Conservation (phyloP, 2,329 filamentous ascomycete genomes). For the Septoria linicola region DNA sequence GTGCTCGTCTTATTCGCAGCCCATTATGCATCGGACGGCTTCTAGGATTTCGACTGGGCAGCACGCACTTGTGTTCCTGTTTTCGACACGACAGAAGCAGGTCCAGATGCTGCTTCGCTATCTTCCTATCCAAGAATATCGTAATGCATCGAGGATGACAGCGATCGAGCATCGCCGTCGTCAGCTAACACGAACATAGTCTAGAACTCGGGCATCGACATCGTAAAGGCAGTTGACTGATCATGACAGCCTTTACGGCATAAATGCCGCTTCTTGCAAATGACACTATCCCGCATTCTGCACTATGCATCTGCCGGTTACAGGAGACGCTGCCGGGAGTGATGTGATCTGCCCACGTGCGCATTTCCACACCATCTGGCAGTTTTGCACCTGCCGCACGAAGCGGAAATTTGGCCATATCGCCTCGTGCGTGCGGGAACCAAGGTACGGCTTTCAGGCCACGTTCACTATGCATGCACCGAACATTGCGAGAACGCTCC, state of each 20-base stretch:
- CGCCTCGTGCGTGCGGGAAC: background rate
- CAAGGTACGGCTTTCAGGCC: background rate
- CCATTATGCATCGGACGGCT: background rate
- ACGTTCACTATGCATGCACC: background rate
- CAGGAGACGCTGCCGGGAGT: background rate
- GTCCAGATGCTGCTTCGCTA: no score
- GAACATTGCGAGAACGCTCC: background rate
- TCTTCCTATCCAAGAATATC: background rate
- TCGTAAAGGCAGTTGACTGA: no score
- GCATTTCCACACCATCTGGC: background rate
- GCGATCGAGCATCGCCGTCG: no score
- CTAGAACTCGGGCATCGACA: no score
- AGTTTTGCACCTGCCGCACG: background rate
- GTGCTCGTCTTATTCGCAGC: background rate
- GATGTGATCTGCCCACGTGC: no score
- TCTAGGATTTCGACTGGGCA: background rate
- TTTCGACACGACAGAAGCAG: background rate
- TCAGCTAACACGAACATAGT: no score
- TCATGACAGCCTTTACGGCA: background rate
- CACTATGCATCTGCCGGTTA: background rate
- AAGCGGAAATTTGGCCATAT: background rate
- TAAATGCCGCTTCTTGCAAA: background rate
- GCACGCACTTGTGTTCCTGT: background rate
- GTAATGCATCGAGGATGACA: background rate
- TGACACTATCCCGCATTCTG: background rate